phyloP scores from a whole-genome alignment of 306 rosid species.

The Ammopiptanthus mongolicus region DNA sequence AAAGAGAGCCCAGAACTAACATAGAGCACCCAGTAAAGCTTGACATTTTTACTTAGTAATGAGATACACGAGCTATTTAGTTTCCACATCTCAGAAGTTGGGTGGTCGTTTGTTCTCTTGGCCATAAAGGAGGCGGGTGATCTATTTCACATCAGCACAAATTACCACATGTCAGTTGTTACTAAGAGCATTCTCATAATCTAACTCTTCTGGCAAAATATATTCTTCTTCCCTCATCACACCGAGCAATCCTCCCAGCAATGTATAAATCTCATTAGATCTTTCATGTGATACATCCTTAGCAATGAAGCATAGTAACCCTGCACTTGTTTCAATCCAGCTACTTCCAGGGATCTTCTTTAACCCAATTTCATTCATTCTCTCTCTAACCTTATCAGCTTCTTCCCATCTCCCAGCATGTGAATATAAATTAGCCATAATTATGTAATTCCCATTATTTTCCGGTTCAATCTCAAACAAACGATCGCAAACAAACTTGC shows the following conservation, averaged over 20 bases:
- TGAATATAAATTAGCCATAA: slow-evolving; percentile 85
- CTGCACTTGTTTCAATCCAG: slow-evolving; percentile 61
- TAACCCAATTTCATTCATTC: slow-evolving; percentile 54
- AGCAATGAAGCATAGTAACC: slow-evolving; percentile 43
- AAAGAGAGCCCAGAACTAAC: not conserved
- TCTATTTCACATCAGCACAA: not conserved
- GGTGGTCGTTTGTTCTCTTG: not conserved
- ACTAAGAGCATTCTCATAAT: slow-evolving; percentile 34
- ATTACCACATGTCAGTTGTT: slow-evolving; percentile 12
- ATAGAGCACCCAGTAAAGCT: not conserved
- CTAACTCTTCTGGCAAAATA: slow-evolving; percentile 37
- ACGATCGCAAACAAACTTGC: slow-evolving; percentile 57
- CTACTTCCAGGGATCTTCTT: slow-evolving; percentile 69
- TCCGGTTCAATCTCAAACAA: slow-evolving; percentile 71
- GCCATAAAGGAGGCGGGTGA: not conserved
- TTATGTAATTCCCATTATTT: slow-evolving; percentile 68
- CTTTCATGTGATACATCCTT: slow-evolving; percentile 49
- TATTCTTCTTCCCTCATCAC: slow-evolving; percentile 57
- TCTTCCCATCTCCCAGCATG: slow-evolving; percentile 79
- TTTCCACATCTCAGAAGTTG: slow-evolving; percentile 1
- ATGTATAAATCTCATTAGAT: slow-evolving; percentile 45
- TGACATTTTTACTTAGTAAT: not conserved
- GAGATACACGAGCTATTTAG: not conserved
- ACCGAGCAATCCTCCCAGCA: slow-evolving; percentile 52
- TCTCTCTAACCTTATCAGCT: slow-evolving; percentile 61